phyloP scores from a whole-genome alignment of 352 stramenopile species.

The Phytophthora kernoviae region DNA sequence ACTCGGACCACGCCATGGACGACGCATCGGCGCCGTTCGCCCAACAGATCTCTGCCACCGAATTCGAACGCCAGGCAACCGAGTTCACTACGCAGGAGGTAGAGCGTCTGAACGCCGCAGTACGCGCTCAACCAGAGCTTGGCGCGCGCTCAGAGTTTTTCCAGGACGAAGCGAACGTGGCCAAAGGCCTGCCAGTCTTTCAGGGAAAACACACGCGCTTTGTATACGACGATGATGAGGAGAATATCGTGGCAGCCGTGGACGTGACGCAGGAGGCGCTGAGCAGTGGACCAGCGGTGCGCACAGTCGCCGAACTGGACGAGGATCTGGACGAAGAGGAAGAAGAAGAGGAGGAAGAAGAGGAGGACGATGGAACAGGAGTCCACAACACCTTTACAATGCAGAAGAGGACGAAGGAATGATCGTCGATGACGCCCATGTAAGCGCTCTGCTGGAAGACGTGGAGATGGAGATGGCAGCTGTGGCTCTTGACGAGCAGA shows the following conservation, averaged over 20 bases:
- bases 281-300: slow-evolving; percentile 51
- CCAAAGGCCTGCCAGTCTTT: slow-evolving; percentile 67
- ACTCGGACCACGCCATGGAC: slow-evolving; percentile 33
- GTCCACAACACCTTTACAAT: slow-evolving; percentile 52
- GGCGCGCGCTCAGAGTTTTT: slow-evolving; percentile 67
- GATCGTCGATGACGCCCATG: slow-evolving; percentile 39
- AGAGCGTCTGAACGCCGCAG: slow-evolving; percentile 62
- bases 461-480: slow-evolving; percentile 75
- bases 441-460: slow-evolving; percentile 61
- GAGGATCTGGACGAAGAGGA: slow-evolving; percentile 43
- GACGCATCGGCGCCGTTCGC: slow-evolving; percentile 21
- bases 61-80: slow-evolving; percentile 69
- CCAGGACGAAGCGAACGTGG: slow-evolving; percentile 62
- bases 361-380: slow-evolving; percentile 30
- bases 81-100: slow-evolving; percentile 72
- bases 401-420: slow-evolving; percentile 19
- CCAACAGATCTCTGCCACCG: slow-evolving; percentile 51
- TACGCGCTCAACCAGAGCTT: slow-evolving; percentile 54
- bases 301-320: slow-evolving; percentile 66
- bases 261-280: slow-evolving; percentile 69
- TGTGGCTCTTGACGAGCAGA: slow-evolving; percentile 53
- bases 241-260: slow-evolving; percentile 65
- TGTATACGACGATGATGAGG: slow-evolving; percentile 76
- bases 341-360: slow-evolving; percentile 41
- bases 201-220: slow-evolving; percentile 84